Base-by-base conservation (phyloP, 345 rosid genomes). In the Populus simonii region DNA sequence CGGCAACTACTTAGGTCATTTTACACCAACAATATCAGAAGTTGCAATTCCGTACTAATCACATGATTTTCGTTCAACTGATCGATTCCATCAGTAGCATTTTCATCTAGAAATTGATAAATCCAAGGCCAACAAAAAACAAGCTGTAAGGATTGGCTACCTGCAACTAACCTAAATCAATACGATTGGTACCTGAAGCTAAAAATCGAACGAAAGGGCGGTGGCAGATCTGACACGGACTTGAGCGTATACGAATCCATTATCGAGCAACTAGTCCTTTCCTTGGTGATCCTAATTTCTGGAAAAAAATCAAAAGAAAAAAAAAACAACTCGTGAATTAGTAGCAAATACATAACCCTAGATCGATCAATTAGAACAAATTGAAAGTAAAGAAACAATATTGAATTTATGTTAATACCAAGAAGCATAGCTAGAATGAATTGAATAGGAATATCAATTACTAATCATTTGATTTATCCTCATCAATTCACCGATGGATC, bases 181-280 rank as follows among this genome's bases (percentile, higher is more conserved):
- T 62, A 20, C 61, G 36, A 36, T 23, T 41, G 41, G 25, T 65
- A 95, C 99, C 97, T 92, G 92, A 95, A 93, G 76, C 80, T 82
- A 80, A 89, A 95, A 75, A 83, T 80, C 68, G 98, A 90, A 74
- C 91, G 89, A 82, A 95, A 92, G 33, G 81, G 89, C 31, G 75
- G 79, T 17, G 98, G 96, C 80, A 93, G 79, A 85, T 95, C 94
- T 61, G 87, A 80, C 76, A 92, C 91, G 18, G 97, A 93, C 86
- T 91, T 93, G 51, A 95, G 80, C 38, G 93, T 27, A 70, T 88
- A 88, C 18, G 89, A 85, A 82, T 95, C 99, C 98, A 92, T 93
- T 18, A 39, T 70, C 36, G 74, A 47, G 23, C 63, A 47, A 7
- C 41, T 16, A 29, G 22, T 20, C 20, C 3, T 41, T 33, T 47